Evolutionary conservation across 2,329 filamentous ascomycete genomes (phyloP).

Genomic region (Fusarium fujikuroi): DNA sequence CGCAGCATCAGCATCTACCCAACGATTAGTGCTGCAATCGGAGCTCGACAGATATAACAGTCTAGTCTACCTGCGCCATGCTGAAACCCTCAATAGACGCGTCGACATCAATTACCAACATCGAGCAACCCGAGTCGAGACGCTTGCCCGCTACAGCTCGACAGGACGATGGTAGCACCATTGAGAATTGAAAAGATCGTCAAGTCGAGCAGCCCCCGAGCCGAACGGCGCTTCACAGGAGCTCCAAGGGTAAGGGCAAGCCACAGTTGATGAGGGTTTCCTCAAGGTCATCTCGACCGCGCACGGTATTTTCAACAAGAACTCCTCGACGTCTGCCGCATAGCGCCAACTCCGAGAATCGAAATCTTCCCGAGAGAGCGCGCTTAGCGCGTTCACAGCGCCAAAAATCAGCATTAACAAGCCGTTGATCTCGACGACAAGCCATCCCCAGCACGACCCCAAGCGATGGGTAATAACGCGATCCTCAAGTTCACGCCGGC

Average conservation of each 20-base stretch:
- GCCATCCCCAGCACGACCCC: background rate
- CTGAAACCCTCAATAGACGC: background rate
- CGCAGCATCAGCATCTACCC: too few relatives aligned
- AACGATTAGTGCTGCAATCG: too few relatives aligned
- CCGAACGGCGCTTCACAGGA: background rate
- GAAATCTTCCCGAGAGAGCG: rapidly evolving
- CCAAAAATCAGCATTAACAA: rapidly evolving
- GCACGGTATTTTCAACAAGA: background rate
- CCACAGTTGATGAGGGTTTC: background rate
- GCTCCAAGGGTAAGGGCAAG: background rate
- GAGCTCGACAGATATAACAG: too few relatives aligned
- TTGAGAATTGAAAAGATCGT: background rate
- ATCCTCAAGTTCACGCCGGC: background rate
- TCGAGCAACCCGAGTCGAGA: background rate
- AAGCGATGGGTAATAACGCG: background rate
- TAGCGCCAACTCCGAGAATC: rapidly evolving
- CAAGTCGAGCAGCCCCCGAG: background rate
- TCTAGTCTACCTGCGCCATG: too few relatives aligned
- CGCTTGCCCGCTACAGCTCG: background rate
- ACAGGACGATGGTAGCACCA: background rate
- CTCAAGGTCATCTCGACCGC: background rate
- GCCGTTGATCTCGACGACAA: background rate
- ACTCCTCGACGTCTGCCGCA: rapidly evolving
- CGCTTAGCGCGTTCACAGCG: rapidly evolving
- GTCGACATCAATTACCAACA: background rate